Evolutionary conservation across 805 yeast species (phyloP), one percentile per base, ranked within the genome.

Genomic region (Metschnikowia dekortorum): DNA sequence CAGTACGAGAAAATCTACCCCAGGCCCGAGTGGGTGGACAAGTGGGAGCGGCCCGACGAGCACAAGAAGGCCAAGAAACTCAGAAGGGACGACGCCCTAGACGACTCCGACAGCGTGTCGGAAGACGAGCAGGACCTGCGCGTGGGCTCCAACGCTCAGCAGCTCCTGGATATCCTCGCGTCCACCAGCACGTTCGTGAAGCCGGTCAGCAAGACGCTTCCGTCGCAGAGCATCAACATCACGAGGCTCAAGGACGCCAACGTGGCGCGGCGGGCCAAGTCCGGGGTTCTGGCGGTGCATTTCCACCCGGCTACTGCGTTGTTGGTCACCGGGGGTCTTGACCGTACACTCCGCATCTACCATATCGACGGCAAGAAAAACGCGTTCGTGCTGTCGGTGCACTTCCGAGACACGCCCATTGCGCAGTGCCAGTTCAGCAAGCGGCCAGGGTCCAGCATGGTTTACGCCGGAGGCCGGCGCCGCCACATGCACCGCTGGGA

Each of bases 401-500:
- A 85, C 66, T 74, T 94, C 49, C 80, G 84, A 47, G 83, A 87
- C 55, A 79, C 89, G 9, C 97, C 98, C 4, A 77, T 94, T 43
- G 87, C 85, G 57, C 79, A 87, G 0, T 91, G 96, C 33, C 68
- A 73, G 53, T 89, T 89, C 67, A 79, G 81, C 50, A 65, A 67
- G 14, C 61, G 58, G 37, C 49, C 72, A 69, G 47, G 81, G 54
- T 49, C 53, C 41, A 77, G 73, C 61, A 72, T 75, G 58, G 82
- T 92, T 8, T 85, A 81, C 63, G 87, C 95, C 2, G 96, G 87
- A 53, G 99, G 98, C 52, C 82, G 97, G 70, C 82, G 99, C 72
- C 79, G 88, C 51, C 91, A 85, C 64, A 84, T 94, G 89, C 89
- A 87, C 69, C 84, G 89, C 44, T 91, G 98, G 96, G 91, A 90